These are phyloP conservation scores for Aspergillus sp. DNA, from an alignment of 2,329 filamentous ascomycete genomes.

Conservation along the genomic window DNA sequence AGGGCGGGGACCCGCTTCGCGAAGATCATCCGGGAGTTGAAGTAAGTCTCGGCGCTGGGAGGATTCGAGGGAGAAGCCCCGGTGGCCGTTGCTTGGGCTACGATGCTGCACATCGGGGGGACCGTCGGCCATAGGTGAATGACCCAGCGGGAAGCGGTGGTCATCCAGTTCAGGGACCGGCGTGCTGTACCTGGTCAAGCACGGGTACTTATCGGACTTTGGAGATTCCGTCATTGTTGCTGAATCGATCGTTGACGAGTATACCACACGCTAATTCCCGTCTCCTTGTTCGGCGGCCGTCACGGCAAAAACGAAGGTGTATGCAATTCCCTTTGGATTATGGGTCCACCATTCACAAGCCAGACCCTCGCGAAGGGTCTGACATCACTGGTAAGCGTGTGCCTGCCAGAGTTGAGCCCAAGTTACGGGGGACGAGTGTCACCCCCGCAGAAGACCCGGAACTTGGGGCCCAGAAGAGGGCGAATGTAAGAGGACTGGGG, in stretches of 20 bases:
- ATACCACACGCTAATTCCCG: background rate
- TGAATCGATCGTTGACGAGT: background rate
- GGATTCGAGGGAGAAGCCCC: conserved; percentile 40
- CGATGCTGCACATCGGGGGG: conserved; percentile 28
- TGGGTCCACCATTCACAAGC: conserved; percentile 29
- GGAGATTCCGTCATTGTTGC: conserved; percentile 42
- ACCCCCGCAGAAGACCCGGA: conserved; percentile 93
- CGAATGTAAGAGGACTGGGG: conserved; percentile 64
- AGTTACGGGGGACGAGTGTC: conserved; percentile 98
- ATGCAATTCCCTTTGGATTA: conserved; percentile 19
- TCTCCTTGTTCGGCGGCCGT: conserved; percentile 2
- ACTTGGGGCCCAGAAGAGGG: conserved; percentile 84
- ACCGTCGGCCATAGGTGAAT: conserved; percentile 22
- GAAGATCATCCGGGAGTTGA: conserved; percentile 38
- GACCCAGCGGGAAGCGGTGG: conserved; percentile 53
- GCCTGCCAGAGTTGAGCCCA: conserved; percentile 36
- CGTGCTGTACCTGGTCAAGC: conserved; percentile 53
- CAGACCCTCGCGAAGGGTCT: conserved; percentile 36
- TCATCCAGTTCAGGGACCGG: conserved; percentile 67
- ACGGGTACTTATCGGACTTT: conserved; percentile 55
- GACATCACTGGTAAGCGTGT: conserved; percentile 28
- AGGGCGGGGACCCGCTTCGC: conserved; percentile 41
- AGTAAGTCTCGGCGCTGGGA: conserved; percentile 41
- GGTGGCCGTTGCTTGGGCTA: conserved; percentile 33
- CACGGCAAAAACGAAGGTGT: conserved; percentile 12